Conservation (phyloP, 2,329 filamentous ascomycete genomes). For the Colletotrichum sp. region DNA sequence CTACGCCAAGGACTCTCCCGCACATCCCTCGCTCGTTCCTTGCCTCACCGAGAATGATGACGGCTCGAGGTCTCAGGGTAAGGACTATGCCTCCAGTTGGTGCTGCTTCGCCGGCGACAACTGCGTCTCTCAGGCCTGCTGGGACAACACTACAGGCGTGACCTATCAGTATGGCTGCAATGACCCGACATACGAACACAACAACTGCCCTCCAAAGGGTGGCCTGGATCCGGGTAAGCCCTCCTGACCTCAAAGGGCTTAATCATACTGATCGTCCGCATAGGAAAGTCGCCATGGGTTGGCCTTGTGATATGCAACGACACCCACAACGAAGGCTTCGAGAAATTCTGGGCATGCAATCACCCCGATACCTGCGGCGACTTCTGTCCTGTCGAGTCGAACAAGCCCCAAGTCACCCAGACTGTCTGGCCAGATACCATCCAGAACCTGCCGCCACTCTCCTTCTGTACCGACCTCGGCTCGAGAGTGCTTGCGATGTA, state of each 20-base stretch:
- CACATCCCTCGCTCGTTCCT: not conserved
- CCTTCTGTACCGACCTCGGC: not conserved
- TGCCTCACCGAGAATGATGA: not conserved
- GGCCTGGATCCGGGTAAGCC: not conserved
- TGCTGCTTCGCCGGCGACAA: slow-evolving; percentile 7
- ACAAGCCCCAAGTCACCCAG: not conserved
- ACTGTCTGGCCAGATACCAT: not conserved
- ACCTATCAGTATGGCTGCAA: slow-evolving; percentile 19
- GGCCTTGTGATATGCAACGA: slow-evolving; percentile 11
- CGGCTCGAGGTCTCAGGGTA: not conserved
- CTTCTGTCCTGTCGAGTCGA: not conserved
- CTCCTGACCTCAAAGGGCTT: no score
- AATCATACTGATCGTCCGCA: not conserved
- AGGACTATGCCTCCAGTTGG: not conserved
- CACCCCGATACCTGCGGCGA: slow-evolving; percentile 16
- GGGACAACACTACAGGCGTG: not conserved
- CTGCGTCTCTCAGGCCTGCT: slow-evolving; percentile 7
- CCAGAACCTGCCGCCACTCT: not conserved
- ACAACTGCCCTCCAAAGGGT: slow-evolving; percentile 4
- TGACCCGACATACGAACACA: slow-evolving; percentile 12
- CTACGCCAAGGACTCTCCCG: not conserved
- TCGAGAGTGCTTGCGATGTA: slow-evolving; percentile 2
- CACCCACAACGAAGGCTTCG: not conserved
- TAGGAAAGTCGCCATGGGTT: slow-evolving; percentile 19
- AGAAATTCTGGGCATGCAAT: slow-evolving; percentile 12